Evolutionary conservation across 768 basidiomycete genomes (phyloP), one percentile per base, ranked within the genome.

Genomic region (Kwoniella pini): DNA sequence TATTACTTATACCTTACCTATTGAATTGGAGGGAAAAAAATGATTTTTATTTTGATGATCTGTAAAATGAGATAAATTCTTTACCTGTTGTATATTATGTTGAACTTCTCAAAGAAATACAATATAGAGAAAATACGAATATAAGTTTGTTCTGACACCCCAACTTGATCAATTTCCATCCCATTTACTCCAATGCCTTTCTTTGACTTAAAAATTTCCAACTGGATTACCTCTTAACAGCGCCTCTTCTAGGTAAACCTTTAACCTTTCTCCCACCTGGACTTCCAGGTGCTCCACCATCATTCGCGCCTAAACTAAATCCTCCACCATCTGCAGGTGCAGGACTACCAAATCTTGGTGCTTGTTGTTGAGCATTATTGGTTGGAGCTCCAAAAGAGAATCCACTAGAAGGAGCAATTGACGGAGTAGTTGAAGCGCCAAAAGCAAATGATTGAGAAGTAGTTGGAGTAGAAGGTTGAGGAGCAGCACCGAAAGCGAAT

Each of bases 281-380:
- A 57, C 62, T 63, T 21, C 43, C 53, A 26, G 59, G 59, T 26
- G 31, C 46, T 36, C 44, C 44, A 7, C 39, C 56, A 42, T 60
- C 46, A 27, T 24, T 50, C 55, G 55, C 46, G 17, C 62, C 62
- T 27, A 63, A 36, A 44, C 62, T 63, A 43, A 63, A 63, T 5
- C 60, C 60, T 15, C 54, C 62, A 27, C 15, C 44, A 30, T n/a
- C 49, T 6, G 26, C 46, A 2, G 55, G 55, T n/a, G 54, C 55
- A 19, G 62, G 62, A 63, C 62, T 63, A 33, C 62, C 62, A 50
- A 63, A 63, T 17, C 62, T 51, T 2, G 28, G 54, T 24, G 36
- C 30, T 21, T 50, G 55, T 21, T 27, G 9, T 42, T 52, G 58
- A 11, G 30, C 43, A 15, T 19, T 38, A 21, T 22, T 52, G 1